A percentile compares a stretch with the other conserved stretches of the same genome.
phyloP scores from a whole-genome alignment of 2,329 filamentous ascomycete species.

The Myriangium duriaei region DNA sequence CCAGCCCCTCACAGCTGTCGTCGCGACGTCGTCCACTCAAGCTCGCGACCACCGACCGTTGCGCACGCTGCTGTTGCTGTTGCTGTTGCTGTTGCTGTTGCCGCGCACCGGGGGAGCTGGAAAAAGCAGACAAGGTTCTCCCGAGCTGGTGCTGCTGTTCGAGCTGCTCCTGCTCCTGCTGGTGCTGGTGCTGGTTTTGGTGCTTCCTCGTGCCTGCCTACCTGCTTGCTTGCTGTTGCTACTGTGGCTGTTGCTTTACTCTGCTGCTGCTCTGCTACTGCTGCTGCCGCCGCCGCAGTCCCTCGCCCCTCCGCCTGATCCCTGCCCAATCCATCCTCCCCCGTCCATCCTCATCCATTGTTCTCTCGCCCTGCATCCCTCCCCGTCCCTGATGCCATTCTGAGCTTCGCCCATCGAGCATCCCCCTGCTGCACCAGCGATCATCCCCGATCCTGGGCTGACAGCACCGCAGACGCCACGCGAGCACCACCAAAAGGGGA shows the following conservation, averaged over 20 bases:
- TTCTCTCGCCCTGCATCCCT: background rate
- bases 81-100: constrained; percentile 7
- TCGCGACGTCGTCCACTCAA: background rate
- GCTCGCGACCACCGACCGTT: background rate
- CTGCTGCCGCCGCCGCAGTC: background rate
- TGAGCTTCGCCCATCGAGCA: too few species aligned
- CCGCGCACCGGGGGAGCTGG: constrained; percentile 3
- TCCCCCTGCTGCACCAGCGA: too few species aligned
- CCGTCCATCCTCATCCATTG: background rate
- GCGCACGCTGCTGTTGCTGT: too few species aligned
- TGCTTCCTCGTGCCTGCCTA: background rate
- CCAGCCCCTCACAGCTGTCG: background rate
- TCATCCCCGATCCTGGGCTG: too few species aligned
- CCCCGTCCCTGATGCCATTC: background rate
- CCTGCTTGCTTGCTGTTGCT: background rate
- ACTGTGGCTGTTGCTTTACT: background rate
- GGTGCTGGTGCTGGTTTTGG: background rate
- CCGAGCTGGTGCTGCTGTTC: background rate
- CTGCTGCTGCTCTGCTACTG: background rate
- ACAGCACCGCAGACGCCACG: too few species aligned
- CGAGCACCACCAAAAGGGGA: too few species aligned
- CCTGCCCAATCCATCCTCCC: too few species aligned
- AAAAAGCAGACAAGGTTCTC: background rate
- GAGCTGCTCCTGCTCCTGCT: background rate
- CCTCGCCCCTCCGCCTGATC: background rate